Evolutionary conservation across 2,329 filamentous ascomycete species (phyloP).

Genomic region (Rhexocercosporidium sp.): DNA sequence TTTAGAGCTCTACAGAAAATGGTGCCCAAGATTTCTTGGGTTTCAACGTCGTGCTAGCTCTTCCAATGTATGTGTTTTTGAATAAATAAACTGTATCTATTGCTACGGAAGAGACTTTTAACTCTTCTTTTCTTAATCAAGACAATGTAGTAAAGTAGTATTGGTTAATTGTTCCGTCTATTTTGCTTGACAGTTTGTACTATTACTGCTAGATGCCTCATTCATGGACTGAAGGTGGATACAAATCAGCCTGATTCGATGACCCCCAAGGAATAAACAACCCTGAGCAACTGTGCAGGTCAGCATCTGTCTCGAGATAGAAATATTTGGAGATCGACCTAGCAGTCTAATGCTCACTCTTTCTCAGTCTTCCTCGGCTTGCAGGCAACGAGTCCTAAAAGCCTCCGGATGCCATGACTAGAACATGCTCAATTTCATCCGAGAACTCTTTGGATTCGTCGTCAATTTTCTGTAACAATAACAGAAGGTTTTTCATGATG

Average conservation of each 20-base stretch:
- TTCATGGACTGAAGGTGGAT: too few species aligned
- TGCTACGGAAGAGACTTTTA: too few species aligned
- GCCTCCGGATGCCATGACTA: conserved; percentile 39
- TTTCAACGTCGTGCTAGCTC: conserved; percentile 66
- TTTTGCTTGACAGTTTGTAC: too few species aligned
- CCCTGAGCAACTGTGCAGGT: conserved; percentile 61
- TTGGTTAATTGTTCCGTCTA: too few species aligned
- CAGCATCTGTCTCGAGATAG: conserved; percentile 12
- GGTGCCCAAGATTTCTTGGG: conserved; percentile 78
- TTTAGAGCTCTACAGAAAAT: conserved; percentile 64
- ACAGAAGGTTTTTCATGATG: neutral
- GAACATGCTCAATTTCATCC: too few species aligned
- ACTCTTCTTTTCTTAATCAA: too few species aligned
- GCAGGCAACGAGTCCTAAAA: conserved; percentile 35
- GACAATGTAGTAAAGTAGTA: too few species aligned
- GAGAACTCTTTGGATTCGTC: neutral
- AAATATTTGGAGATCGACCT: conserved; percentile 45
- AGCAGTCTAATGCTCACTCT: conserved; percentile 42
- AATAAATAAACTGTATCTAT: conserved; percentile 71
- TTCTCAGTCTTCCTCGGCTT: conserved; percentile 24
- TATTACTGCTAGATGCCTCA: too few species aligned
- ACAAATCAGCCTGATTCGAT: too few species aligned
- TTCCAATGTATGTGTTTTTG: conserved; percentile 83
- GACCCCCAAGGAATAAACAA: conserved; percentile 70
- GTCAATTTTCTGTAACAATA: neutral